These are phyloP conservation scores for Apiospora arundinis DNA, from an alignment of 2,329 filamentous ascomycete genomes.

Conservation along the genomic window DNA sequence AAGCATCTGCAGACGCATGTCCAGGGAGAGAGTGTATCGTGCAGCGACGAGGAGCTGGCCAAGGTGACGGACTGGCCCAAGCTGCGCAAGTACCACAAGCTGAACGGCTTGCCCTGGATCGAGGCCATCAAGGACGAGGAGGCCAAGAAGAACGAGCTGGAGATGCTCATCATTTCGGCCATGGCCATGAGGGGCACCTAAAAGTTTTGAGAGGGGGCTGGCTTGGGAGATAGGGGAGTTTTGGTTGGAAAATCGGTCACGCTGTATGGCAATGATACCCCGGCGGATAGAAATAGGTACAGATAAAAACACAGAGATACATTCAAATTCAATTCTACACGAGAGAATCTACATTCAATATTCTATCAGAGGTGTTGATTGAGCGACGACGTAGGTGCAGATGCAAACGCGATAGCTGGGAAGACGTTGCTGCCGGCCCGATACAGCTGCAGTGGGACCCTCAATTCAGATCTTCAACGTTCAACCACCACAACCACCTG, in stretches of 20 bases:
- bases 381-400: background rate
- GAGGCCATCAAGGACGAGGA: slow-evolving; percentile 51
- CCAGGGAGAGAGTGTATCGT: slow-evolving; percentile 62
- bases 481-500: background rate
- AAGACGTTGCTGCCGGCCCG: slow-evolving; percentile 16
- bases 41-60: slow-evolving; percentile 69
- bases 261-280: background rate
- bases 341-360: background rate
- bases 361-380: background rate
- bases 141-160: slow-evolving; percentile 61
- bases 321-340: background rate
- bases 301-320: too few relatives aligned
- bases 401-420: background rate
- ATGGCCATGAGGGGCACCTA: slow-evolving; percentile 77
- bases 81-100: slow-evolving; percentile 86
- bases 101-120: slow-evolving; percentile 66
- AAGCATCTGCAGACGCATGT: slow-evolving; percentile 67
- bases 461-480: background rate
- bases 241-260: slow-evolving; percentile 6
- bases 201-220: slow-evolving; percentile 27
- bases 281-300: background rate
- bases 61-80: slow-evolving; percentile 68
- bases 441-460: background rate
- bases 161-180: slow-evolving; percentile 72
- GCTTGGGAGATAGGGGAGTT: slow-evolving; percentile 1